Percentiles rank a stretch among this genome's conserved stretches.
These are phyloP conservation scores for Tolypocladium ovalisporum DNA, from an alignment of 2,329 filamentous ascomycete genomes.

Conservation along the genomic window DNA sequence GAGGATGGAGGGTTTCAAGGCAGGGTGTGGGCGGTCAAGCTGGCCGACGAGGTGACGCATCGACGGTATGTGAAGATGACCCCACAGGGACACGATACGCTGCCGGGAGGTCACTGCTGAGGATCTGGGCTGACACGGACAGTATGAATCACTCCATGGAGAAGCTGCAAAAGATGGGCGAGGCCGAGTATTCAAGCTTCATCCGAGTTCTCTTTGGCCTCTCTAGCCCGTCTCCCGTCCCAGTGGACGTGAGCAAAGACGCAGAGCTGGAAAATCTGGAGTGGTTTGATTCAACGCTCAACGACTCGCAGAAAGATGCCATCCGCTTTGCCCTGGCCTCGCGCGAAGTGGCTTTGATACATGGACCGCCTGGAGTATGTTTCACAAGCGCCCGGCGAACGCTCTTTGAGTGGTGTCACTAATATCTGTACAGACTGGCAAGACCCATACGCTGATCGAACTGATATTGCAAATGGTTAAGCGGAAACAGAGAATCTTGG, in stretches of 20 bases:
- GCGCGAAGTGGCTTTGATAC: conserved; percentile 76
- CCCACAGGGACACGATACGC: neutral
- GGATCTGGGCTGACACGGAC: neutral
- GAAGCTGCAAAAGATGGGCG: conserved; percentile 44
- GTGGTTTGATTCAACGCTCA: conserved; percentile 52
- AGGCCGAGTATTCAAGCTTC: conserved; percentile 47
- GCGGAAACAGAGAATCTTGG: conserved; percentile 62
- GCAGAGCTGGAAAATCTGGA: conserved; percentile 35
- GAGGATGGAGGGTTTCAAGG: conserved; percentile 27
- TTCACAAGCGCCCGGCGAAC: neutral
- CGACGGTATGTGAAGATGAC: conserved; percentile 28
- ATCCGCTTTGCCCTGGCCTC: conserved; percentile 76
- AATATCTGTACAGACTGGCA: conserved; percentile 56
- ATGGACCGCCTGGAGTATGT: conserved; percentile 75
- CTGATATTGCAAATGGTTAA: conserved; percentile 83
- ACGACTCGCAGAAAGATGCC: conserved; percentile 57
- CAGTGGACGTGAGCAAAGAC: conserved; percentile 27
- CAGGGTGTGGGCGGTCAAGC: conserved; percentile 53
- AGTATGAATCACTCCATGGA: conserved; percentile 56
- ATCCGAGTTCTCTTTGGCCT: conserved; percentile 53
- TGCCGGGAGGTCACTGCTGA: neutral
- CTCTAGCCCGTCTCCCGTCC: conserved; percentile 37
- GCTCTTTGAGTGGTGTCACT: conserved; percentile 4
- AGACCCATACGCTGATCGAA: conserved; percentile 93
- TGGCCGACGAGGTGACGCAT: conserved; percentile 59